Base-by-base conservation (phyloP, 306 rosid species). In the Prinsepia uniflora region DNA sequence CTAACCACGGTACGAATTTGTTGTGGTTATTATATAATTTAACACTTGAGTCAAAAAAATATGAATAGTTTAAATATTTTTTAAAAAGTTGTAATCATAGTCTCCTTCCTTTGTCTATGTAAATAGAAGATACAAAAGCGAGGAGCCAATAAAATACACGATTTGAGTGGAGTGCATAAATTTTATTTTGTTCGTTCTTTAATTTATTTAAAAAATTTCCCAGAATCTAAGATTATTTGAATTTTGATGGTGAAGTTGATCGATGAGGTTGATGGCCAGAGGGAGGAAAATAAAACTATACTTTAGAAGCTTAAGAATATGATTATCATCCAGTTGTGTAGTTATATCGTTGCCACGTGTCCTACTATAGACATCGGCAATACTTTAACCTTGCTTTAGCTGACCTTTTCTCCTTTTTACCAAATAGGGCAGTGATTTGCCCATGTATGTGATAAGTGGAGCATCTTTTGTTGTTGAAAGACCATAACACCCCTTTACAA, bases 241-340 rank as follows among this genome's bases (percentile, higher is more conserved):
- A 30, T 56, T 75, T 48, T 50, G 10, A 76, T 49, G 67, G 65
- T 76, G 50, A 81, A 62, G 70, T 78, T 65, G 43, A 61, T 75
- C 40, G 43, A 61, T 75, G 30, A 48, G 82, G 88, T 73, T 52
- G 84, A 70, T 47, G 50, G 17, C 78, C 72, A 54, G 55, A 46
- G 20, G 15, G 50, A 30, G 18, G 63, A 70, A 75, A 70, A 65
- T 70, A 75, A 80, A 80, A 66, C 59, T 55, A 74, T 70, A 50
- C 79, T 80, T 76, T 73, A 61, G 80, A 83, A 81, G 83, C 73
- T 76, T 74, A 75, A 70, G 82, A 79, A 71, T 83, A 85, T 80
- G 77, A 83, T 81, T 80, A 78, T 68, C 13, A 80, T 67, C 80
- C 65, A 77, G 79, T 79, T 85, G 88, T 81, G 79, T 75, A 79